Evolutionary conservation across 2,329 filamentous ascomycete genomes (phyloP).

Genomic region (Sordariomycetes sp.): DNA sequence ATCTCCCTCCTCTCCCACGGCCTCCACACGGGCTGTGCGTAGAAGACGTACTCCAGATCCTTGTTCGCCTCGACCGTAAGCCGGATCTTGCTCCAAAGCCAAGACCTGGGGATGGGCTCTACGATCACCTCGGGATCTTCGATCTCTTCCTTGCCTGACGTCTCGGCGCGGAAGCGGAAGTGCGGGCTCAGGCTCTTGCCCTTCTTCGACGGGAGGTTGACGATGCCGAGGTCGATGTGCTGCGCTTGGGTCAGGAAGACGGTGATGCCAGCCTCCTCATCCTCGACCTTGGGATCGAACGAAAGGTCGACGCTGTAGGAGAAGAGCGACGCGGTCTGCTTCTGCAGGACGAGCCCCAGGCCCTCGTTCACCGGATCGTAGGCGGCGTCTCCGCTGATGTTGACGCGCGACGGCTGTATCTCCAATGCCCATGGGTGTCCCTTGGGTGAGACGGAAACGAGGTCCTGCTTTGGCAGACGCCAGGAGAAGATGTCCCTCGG

Average conservation of each 20-base stretch:
- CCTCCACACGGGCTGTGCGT: too few relatives aligned
- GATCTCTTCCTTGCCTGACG: constrained; percentile 20
- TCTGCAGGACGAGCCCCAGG: constrained; percentile 37
- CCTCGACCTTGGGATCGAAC: constrained; percentile 24
- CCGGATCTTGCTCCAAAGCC: too few relatives aligned
- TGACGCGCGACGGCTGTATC: constrained; percentile 38
- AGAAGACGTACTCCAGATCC: too few relatives aligned
- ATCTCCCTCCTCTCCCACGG: too few relatives aligned
- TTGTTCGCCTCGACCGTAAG: too few relatives aligned
- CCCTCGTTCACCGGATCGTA: constrained; percentile 21
- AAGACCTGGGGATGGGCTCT: too few relatives aligned
- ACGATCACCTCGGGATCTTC: too few relatives aligned
- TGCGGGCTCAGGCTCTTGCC: constrained; percentile 7
- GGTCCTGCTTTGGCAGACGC: constrained; percentile 36
- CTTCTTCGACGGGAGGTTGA: constrained; percentile 16
- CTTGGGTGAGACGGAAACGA: constrained; percentile 25
- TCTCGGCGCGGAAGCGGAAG: constrained; percentile 32
- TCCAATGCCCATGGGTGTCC: too few relatives aligned
- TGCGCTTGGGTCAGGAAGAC: constrained; percentile 45
- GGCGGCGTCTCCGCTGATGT: constrained; percentile 35
- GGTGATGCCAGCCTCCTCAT: constrained; percentile 42
- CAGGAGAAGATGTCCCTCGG: constrained; percentile 48
- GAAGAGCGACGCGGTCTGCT: constrained; percentile 46
- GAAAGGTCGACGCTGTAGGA: constrained; percentile 34
- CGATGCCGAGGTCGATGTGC: constrained; percentile 37